Evolutionary conservation across 2,329 filamentous ascomycete species (phyloP).

Genomic region (Incumbomyces delicatus): DNA sequence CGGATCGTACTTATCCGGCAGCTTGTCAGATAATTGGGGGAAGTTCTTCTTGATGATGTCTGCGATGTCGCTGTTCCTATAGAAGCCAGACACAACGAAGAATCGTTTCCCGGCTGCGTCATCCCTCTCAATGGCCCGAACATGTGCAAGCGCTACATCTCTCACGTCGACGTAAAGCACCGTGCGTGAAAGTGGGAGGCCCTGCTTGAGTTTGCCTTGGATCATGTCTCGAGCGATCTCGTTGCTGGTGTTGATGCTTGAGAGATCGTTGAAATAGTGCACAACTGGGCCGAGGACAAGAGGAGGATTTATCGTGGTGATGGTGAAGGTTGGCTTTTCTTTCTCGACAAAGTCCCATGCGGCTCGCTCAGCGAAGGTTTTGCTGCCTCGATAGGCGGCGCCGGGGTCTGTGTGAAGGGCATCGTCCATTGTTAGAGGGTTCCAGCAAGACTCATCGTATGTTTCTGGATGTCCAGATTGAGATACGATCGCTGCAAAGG

Average conservation of each 20-base stretch:
- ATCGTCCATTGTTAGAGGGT: constrained; percentile 35
- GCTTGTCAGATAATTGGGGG: constrained; percentile 31
- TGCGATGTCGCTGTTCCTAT: constrained; percentile 33
- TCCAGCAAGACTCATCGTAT: constrained; percentile 34
- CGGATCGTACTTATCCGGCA: constrained; percentile 45
- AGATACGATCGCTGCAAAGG: constrained; percentile 57
- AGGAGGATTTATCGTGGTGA: constrained; percentile 54
- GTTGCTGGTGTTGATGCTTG: constrained; percentile 65
- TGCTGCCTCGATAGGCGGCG: constrained; percentile 41
- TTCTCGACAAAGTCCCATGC: constrained; percentile 55
- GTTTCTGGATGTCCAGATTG: constrained; percentile 26
- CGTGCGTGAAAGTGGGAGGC: constrained; percentile 37
- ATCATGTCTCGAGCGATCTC: constrained; percentile 41
- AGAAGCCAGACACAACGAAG: constrained; percentile 33
- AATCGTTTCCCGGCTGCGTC: constrained; percentile 39
- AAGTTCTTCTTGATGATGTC: constrained; percentile 33
- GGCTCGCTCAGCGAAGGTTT: constrained; percentile 56
- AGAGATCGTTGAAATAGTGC: constrained; percentile 53
- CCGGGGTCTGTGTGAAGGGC: constrained; percentile 24
- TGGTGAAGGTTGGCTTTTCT: constrained; percentile 48
- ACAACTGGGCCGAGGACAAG: constrained; percentile 55
- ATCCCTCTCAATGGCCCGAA: constrained; percentile 36
- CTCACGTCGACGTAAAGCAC: constrained; percentile 49
- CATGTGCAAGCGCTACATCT: constrained; percentile 40
- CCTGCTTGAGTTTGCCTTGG: constrained; percentile 14